phyloP scores from a whole-genome alignment of 208 protist species.

The Trypanosomatidae sp. region DNA sequence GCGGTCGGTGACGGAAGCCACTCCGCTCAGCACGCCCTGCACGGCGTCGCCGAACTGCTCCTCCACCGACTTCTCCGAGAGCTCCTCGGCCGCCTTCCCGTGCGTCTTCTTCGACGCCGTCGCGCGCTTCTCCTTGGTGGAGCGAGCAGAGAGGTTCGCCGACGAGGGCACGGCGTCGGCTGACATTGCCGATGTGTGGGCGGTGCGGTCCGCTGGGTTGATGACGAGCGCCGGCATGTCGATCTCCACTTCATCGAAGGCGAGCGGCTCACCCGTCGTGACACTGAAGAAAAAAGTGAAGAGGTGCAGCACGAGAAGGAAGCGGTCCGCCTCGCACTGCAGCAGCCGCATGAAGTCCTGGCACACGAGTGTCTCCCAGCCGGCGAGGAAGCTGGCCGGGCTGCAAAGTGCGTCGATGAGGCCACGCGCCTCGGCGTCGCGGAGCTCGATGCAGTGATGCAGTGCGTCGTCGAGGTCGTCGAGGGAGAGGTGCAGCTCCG shows the following conservation, averaged over 20 bases:
- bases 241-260: conserved; percentile 62
- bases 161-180: conserved; percentile 5
- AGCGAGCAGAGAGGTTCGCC: too few relatives aligned
- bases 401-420: conserved; percentile 55
- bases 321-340: conserved; percentile 74
- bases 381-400: conserved; percentile 54
- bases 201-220: conserved; percentile 16
- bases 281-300: conserved; percentile 68
- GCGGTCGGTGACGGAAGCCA: conserved; percentile 44
- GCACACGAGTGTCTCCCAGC: conserved; percentile 62
- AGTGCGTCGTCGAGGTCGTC: conserved; percentile 53
- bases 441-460: conserved; percentile 43
- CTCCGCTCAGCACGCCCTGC: conserved; percentile 31
- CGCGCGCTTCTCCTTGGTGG: conserved; percentile 58
- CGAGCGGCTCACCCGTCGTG: conserved; percentile 56
- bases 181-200: conserved; percentile 5
- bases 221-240: conserved; percentile 30
- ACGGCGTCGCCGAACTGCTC: conserved; percentile 59
- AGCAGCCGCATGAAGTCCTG: conserved; percentile 51
- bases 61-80: conserved; percentile 41
- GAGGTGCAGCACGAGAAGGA: conserved; percentile 56
- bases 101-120: conserved; percentile 37
- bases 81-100: conserved; percentile 45
- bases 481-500: conserved; percentile 67
- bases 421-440: conserved; percentile 37